Evolutionary conservation across 768 basidiomycete species (phyloP), one percentile per base, ranked within the genome.

Genomic region (Lactarius sp.): DNA sequence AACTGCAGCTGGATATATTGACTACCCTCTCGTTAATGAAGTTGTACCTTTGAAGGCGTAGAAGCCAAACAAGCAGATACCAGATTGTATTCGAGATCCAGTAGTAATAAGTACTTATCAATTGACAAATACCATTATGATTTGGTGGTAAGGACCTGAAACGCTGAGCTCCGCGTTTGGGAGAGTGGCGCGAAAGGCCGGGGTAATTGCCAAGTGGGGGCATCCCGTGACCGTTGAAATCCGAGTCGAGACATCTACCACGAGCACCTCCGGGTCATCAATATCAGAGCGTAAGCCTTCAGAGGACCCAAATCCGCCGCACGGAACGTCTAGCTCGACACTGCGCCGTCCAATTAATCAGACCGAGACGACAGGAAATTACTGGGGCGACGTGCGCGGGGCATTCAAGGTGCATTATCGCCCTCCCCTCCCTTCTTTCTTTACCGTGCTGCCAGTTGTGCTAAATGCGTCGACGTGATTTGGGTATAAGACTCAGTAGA

Each of bases 351-450:
- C 67, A 36, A 61, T 68, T 34, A 75, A 71, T 58, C 70, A 73
- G 52, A 71, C 66, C 0, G 73, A 75, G 61, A 75, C 74, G 4
- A 75, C 76, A 34, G 76, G 76, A 5, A 71, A 68, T 61, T 69
- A 62, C 54, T 74, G 73, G 72, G 60, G 66, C 8, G 76, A 77
- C 65, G 49, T 76, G 22, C 70, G 71, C 44, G 74, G 73, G 58
- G 76, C 76, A 16, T 59, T 73, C 20, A 75, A 73, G 73, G 76
- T 76, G 67, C 62, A 61, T 27, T 16, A 8, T 18, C 10, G 36
- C 27, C 7, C 36, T 22, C 18, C 6, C 4, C 3, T 18, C 5
- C 33, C 8, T 39, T 20, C 39, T 50, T 56, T 60, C 44, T 55
- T 22, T 22, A 12, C 42, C 10, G 8, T 2, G 37, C 14, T 27